Conservation (phyloP, 2,329 filamentous ascomycete genomes). For the Magnaporthiopsis incrustans region DNA sequence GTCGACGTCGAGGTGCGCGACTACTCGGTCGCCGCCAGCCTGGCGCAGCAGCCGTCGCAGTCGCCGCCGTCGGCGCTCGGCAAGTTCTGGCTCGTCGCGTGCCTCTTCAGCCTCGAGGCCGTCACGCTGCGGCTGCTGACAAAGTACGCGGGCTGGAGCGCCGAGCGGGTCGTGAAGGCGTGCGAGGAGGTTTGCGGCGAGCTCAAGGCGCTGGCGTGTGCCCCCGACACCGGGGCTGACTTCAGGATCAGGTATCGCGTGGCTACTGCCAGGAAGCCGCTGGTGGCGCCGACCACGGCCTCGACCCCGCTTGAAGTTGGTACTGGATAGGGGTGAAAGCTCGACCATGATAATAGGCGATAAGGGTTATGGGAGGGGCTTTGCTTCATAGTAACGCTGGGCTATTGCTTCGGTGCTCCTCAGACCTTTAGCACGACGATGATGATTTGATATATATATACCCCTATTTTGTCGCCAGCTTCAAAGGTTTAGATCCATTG, state of each 20-base stretch:
- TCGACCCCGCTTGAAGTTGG: too few species aligned
- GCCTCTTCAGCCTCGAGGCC: slow-evolving; percentile 32
- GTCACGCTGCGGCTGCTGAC: slow-evolving; percentile 42
- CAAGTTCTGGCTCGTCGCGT: slow-evolving; percentile 33
- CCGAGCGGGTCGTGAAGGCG: slow-evolving; percentile 36
- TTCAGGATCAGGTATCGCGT: slow-evolving; percentile 41
- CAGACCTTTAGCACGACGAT: too few species aligned
- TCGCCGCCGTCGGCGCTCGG: slow-evolving; percentile 24
- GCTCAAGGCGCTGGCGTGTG: slow-evolving; percentile 38
- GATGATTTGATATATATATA: too few species aligned
- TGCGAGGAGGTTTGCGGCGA: slow-evolving; percentile 41
- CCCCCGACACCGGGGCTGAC: slow-evolving; percentile 31
- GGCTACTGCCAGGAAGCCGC: slow-evolving; percentile 42
- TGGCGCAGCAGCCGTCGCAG: slow-evolving; percentile 21
- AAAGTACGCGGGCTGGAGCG: slow-evolving; percentile 43
- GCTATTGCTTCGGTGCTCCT: too few species aligned
- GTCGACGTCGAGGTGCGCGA: slow-evolving; percentile 32
- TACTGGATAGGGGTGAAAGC: too few species aligned
- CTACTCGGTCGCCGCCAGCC: slow-evolving; percentile 38
- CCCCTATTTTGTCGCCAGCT: too few species aligned
- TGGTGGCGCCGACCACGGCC: slow-evolving; percentile 9
- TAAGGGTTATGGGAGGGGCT: too few species aligned
- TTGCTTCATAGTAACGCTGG: too few species aligned
- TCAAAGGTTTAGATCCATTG: too few species aligned
- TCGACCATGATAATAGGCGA: too few species aligned